Conservation (phyloP, 2,329 filamentous ascomycete genomes). For the Penicillium sp. region DNA sequence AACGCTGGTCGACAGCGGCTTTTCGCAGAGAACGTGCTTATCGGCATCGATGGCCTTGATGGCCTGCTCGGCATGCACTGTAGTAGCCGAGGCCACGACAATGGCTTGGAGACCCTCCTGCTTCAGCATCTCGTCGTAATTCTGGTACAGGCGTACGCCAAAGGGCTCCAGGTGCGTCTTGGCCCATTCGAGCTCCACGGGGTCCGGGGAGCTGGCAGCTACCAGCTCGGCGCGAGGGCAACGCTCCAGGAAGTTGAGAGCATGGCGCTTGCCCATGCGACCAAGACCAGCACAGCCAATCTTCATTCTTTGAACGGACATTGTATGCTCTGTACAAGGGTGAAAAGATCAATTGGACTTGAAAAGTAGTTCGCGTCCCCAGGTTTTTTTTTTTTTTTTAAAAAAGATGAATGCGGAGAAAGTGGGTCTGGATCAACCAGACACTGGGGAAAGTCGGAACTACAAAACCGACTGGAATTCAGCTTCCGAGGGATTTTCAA, state of each 20-base stretch:
- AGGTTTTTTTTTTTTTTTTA: neutral
- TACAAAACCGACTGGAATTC: neutral
- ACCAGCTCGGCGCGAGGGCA: constrained; percentile 51
- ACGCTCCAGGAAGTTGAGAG: constrained; percentile 48
- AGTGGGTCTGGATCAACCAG: neutral
- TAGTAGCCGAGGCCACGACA: constrained; percentile 55
- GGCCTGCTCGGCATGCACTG: constrained; percentile 56
- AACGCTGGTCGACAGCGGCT: constrained; percentile 53
- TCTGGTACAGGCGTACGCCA: constrained; percentile 53
- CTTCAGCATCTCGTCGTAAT: constrained; percentile 58
- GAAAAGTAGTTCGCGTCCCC: too few species aligned
- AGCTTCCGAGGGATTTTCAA: neutral
- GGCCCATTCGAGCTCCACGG: constrained; percentile 51
- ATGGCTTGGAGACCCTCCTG: constrained; percentile 56
- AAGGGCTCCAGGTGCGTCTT: constrained; percentile 50
- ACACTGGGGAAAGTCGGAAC: neutral
- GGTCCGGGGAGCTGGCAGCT: constrained; percentile 49
- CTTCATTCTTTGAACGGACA: constrained; percentile 38
- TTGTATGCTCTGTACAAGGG: constrained; percentile 3
- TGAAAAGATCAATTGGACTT: neutral
- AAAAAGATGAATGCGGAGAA: constrained; percentile 16
- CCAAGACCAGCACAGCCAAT: constrained; percentile 51
- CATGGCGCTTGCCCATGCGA: constrained; percentile 53
- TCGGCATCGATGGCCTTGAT: constrained; percentile 56
- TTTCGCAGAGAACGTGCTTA: constrained; percentile 59